These are phyloP conservation scores for Leptographium wingfieldii DNA, from an alignment of 2,329 filamentous ascomycete species.

Conservation along the genomic window DNA sequence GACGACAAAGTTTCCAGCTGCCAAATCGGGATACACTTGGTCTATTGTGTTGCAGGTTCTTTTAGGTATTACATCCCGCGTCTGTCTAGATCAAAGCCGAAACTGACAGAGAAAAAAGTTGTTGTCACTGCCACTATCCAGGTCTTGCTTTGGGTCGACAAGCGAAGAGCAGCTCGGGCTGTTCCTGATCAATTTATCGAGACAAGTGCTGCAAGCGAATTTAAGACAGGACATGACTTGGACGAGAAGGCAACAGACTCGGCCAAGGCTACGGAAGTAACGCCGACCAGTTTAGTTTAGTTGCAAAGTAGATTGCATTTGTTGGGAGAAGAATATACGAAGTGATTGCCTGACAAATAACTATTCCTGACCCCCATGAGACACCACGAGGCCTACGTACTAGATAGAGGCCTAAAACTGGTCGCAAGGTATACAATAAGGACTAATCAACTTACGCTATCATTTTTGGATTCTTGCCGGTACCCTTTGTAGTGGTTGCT, in stretches of 20 bases:
- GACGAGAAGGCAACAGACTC: background rate
- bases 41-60: slow-evolving; percentile 21
- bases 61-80: slow-evolving; percentile 16
- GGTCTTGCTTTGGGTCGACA: background rate
- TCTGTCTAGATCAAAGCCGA: background rate
- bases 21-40: slow-evolving; percentile 24
- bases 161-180: background rate
- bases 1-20: slow-evolving; percentile 24
- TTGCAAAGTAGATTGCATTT: too few relatives aligned
- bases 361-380: too few relatives aligned
- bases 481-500: too few relatives aligned
- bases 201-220: background rate
- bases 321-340: too few relatives aligned
- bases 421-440: too few relatives aligned
- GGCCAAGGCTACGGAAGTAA: background rate
- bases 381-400: too few relatives aligned
- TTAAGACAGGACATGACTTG: background rate
- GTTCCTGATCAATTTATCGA: background rate
- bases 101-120: background rate
- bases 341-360: too few relatives aligned
- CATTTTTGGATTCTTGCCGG: too few relatives aligned
- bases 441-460: too few relatives aligned
- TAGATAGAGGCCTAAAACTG: too few relatives aligned
- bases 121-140: background rate
- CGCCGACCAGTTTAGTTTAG: background rate